These are phyloP conservation scores for Geranomyces michiganensis DNA, from an alignment of 192 early-diverging fungal species.

Conservation along the genomic window DNA sequence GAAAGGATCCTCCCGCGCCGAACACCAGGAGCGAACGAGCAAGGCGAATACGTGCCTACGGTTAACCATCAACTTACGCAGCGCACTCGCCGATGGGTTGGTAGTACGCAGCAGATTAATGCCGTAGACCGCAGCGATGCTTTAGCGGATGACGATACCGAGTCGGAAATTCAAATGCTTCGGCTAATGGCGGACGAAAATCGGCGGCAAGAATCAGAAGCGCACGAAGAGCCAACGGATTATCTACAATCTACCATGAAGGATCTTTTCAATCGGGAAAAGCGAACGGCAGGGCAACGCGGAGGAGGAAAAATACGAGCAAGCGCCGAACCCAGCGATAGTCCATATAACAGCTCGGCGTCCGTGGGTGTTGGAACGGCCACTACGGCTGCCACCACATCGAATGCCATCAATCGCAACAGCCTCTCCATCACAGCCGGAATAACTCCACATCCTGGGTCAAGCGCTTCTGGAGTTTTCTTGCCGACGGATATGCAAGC, in stretches of 20 bases:
- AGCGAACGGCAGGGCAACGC: not conserved
- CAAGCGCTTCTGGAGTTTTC: too few species aligned
- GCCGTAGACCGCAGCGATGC: not conserved
- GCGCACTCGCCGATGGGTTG: constrained; percentile 6
- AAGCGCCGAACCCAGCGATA: not conserved
- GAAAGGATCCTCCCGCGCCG: constrained; percentile 2
- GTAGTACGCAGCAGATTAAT: constrained; percentile 7
- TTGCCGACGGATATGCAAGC: too few species aligned
- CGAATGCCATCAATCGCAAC: too few species aligned
- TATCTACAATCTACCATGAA: constrained; percentile 29
- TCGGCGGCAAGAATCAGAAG: not conserved
- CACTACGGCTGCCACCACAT: too few species aligned
- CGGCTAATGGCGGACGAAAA: not conserved
- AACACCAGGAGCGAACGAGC: not conserved
- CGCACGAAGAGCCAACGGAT: constrained; percentile 3
- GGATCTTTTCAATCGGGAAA: constrained; percentile 16
- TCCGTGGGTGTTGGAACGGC: not conserved
- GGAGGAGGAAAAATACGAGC: too few species aligned
- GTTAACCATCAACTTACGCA: not conserved
- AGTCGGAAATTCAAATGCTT: not conserved
- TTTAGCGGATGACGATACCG: not conserved
- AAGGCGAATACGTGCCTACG: not conserved
- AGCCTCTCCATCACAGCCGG: too few species aligned
- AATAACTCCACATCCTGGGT: too few species aligned
- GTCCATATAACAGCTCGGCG: constrained; percentile 1